These are phyloP conservation scores for Coccinonectria pachysandricola DNA, from an alignment of 2,329 filamentous ascomycete species.

Conservation along the genomic window DNA sequence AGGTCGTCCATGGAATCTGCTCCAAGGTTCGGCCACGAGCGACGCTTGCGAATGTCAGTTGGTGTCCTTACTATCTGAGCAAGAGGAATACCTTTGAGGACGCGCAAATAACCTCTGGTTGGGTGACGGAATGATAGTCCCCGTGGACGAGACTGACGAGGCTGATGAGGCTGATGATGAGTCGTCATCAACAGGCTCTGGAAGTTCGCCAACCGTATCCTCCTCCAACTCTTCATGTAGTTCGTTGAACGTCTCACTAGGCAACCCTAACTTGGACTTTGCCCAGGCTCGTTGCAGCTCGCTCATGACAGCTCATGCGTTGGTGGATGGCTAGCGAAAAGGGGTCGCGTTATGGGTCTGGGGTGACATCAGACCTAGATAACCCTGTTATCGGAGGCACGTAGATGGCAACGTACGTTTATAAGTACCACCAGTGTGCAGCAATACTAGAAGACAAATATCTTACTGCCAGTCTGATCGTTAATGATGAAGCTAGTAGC, in stretches of 20 bases:
- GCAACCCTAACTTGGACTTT: slow-evolving; percentile 59
- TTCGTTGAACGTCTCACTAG: slow-evolving; percentile 40
- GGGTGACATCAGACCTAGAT: not conserved
- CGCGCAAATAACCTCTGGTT: slow-evolving; percentile 64
- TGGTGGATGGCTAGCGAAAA: slow-evolving; percentile 8
- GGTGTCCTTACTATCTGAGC: slow-evolving; percentile 4
- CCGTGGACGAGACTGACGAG: slow-evolving; percentile 81
- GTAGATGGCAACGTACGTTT: no score
- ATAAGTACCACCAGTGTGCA: no score
- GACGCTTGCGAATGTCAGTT: slow-evolving; percentile 28
- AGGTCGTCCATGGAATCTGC: slow-evolving; percentile 75
- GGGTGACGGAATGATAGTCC: slow-evolving; percentile 76
- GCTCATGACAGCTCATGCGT: slow-evolving; percentile 49
- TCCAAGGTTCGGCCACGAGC: slow-evolving; percentile 46
- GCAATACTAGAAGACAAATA: no score
- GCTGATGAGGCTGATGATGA: slow-evolving; percentile 65
- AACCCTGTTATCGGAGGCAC: no score
- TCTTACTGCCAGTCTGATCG: no score
- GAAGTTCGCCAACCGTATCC: slow-evolving; percentile 36
- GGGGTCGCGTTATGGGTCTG: slow-evolving; percentile 9
- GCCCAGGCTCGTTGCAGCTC: slow-evolving; percentile 71
- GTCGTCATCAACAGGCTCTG: slow-evolving; percentile 44
- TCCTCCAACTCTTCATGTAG: slow-evolving; percentile 41
- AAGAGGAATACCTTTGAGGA: slow-evolving; percentile 46
- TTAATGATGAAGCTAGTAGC: no score